Evolutionary conservation across 2,329 filamentous ascomycete species (phyloP).

Genomic region (Penicillium decumbens): DNA sequence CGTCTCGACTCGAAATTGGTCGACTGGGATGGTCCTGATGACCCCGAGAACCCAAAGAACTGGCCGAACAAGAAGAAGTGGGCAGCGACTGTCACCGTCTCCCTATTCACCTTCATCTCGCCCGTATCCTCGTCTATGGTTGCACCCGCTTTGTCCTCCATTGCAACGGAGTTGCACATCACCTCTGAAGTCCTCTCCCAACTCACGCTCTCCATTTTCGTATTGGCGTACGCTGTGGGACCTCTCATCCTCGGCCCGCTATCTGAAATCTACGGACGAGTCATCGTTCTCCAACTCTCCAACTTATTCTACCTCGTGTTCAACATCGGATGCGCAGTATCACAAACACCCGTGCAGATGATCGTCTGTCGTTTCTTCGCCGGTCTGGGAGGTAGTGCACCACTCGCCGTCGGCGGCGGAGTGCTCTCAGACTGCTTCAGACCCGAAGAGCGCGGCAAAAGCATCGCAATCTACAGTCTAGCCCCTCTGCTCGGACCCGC

Average conservation of each 20-base stretch:
- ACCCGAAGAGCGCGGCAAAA: constrained; percentile 59
- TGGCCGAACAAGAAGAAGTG: constrained; percentile 56
- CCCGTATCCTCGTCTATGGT: constrained; percentile 61
- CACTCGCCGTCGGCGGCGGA: constrained; percentile 50
- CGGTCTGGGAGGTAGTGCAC: constrained; percentile 56
- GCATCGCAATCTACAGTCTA: constrained; percentile 60
- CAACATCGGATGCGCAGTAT: constrained; percentile 57
- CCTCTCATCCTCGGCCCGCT: constrained; percentile 51
- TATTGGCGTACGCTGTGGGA: constrained; percentile 52
- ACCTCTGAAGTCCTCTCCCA: constrained; percentile 42
- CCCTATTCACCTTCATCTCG: constrained; percentile 58
- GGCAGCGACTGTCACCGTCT: constrained; percentile 52
- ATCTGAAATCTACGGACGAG: constrained; percentile 55
- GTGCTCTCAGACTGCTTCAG: constrained; percentile 55
- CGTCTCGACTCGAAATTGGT: constrained; percentile 25
- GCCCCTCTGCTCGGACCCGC: constrained; percentile 62
- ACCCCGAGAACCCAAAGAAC: constrained; percentile 48
- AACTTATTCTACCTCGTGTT: constrained; percentile 56
- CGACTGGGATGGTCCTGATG: constrained; percentile 51
- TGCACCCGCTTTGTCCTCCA: constrained; percentile 49
- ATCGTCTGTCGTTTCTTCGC: constrained; percentile 56
- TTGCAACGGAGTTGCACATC: constrained; percentile 54
- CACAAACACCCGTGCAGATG: constrained; percentile 50
- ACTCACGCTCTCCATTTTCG: constrained; percentile 53
- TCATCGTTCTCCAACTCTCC: constrained; percentile 51